Base-by-base conservation (phyloP, 2,329 filamentous ascomycete species). In the Beauveria varroae region DNA sequence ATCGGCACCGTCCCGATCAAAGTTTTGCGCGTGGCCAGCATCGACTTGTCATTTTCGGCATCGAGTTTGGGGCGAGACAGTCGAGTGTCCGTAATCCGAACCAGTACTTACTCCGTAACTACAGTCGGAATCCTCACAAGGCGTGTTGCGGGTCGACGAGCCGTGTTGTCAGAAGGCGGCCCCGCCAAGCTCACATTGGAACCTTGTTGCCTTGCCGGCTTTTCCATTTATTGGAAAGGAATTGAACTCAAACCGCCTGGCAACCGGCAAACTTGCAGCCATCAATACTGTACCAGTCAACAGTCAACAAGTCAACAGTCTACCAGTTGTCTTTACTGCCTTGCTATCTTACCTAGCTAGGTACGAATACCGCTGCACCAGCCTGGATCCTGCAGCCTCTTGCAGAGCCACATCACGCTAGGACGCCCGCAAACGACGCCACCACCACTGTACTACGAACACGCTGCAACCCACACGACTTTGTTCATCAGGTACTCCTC, bases 11-110 rank as follows among this genome's bases (percentile, higher is more conserved):
- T 50, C 55, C 34, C 34, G 30, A 50, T 50, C 44, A 46, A 30
- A 41, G 18, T 24, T 40, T 49, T 57, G 28, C 44, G 34, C 40
- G 20, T 16, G 54, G 8, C 28, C 22, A 41, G 34, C 28, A 59
- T 59, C 57, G 47, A 44, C 57, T 44, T 52, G 46, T 59, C 57
- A 52, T 30, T 59, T 59, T 44, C 22, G 18, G 34, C 57, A 52
- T 59, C 57, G 37, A 52, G 28, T 44, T 58, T 57, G 44, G 30
- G 18, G 16, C 16, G 22, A 28, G 8, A 14, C 41, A 46, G 54
- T 37, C 12, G 30, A 14, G 30, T 16, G 34, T 16, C 34, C 34
- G 34, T 37, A 37, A 14, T 37, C 5, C 5, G 28, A 9, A 30
- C 28, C 28, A 30, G 28, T 30, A 30, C 24, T 3, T 34, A 34